Base-by-base conservation (phyloP, 2,329 filamentous ascomycete species). In the Epichloe hybrida region DNA sequence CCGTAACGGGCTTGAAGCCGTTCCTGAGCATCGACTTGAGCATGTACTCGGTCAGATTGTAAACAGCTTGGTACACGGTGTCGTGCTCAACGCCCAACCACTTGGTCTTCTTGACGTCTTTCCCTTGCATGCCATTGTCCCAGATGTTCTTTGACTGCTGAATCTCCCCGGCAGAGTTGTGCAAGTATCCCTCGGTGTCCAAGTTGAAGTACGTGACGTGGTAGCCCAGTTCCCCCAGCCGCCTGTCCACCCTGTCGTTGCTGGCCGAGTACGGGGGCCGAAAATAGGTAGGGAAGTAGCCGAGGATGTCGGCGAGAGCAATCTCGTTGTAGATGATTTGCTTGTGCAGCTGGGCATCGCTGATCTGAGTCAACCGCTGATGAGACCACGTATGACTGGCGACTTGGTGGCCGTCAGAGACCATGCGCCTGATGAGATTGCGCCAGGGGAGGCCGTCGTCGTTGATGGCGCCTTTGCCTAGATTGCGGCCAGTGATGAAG, bases 161-260 rank as follows among this genome's bases (percentile, higher is more conserved):
- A 56, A 80, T 78, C 51, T 67, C 67, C 37, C 71, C 64, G 5
- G 75, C 68, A 15, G 64, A 65, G 50, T 73, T 68, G 57, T 80
- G 73, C 50, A 78, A 66, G 59, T 80, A 81, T 50, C 80, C 79
- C 50, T 78, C 71, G 3, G 79, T 82, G 58, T 83, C 79, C 43
- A 82, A 66, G 59, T 80, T 74, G 57, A 79, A 80, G 64, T 80
- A 79, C 31, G 72, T 71, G 58, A 80, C 59, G 58, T 80, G 75
- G 62, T 81, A 81, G n/a, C 74, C 74, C 5, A 80, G 56, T 27
- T 64, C 62, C 13, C 13, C 63, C 41, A 73, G 58, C 62, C 67
- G 63, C 20, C 57, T 63, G 45, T 72, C 68, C 6, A 68, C 71
- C 0, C 56, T 62, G 4, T 52, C 52, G 47, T 68, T 69, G 59